A percentile compares a stretch with the other conserved stretches of the same genome.
phyloP scores from a whole-genome alignment of 768 basidiomycete species.

The Agrocybe pediades region DNA sequence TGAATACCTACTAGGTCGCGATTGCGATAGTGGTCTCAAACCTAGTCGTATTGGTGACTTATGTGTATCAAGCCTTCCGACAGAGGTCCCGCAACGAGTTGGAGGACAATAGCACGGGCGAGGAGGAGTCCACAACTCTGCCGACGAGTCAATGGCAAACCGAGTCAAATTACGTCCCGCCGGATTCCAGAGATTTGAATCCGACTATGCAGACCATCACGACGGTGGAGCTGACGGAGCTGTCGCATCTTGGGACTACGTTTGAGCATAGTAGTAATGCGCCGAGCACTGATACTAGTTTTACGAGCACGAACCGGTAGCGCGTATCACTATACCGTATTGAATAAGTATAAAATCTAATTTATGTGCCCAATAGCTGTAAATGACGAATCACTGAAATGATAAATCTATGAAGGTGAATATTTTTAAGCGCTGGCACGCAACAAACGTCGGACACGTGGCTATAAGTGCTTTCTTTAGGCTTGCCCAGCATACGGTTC shows the following conservation, averaged over 20 bases:
- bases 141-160: neutral
- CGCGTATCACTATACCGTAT: too few species aligned
- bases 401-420: too few species aligned
- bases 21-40: constrained; percentile 10
- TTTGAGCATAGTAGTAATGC: neutral
- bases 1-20: neutral
- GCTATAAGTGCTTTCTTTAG: too few species aligned
- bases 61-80: constrained; percentile 9
- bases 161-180: neutral
- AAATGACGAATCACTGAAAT: too few species aligned
- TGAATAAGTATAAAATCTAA: too few species aligned
- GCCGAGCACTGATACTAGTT: neutral
- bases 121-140: neutral
- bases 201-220: neutral
- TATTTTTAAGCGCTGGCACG: too few species aligned
- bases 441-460: too few species aligned
- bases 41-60: constrained; percentile 12
- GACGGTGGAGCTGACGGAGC: neutral
- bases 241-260: neutral
- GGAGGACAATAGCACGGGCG: neutral
- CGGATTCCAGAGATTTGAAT: neutral
- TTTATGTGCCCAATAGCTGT: too few species aligned
- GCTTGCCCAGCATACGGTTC: too few species aligned
- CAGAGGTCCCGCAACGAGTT: neutral
- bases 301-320: too few species aligned